Base-by-base conservation (phyloP, 208 protist genomes). In the Trichomonas vaginalis region DNA sequence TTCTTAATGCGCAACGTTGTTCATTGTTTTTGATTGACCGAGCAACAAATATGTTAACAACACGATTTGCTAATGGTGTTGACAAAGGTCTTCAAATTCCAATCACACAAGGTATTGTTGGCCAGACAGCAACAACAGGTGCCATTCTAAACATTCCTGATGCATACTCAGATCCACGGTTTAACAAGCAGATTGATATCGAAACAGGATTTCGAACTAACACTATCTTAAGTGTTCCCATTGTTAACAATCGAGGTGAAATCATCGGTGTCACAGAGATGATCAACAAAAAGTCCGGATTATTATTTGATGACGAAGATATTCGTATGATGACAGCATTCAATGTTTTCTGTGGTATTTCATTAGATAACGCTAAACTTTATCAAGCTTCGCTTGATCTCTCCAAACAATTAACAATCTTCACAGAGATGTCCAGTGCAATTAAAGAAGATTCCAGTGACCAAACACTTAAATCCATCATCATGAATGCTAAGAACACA, bases 91-190 rank as follows among this genome's bases (percentile, higher is more conserved):
- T 96, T 17, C 6, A 40, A 95, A 90, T 96, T 37, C 96, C 92
- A 40, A 96, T 96, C 2, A 40, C 15, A 15, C 27, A 10, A 39
- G 96, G 96, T 39, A 96, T 96, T n/a, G 96, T 95, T 35, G 96
- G 96, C 17, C 86, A 96, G 17, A 83, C 95, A 70, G 96, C 95
- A 48, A 96, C 96, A 42, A 96, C 96, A n/a, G 96, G 96, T 8
- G 47, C 97, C 48, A 95, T 95, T 35, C n/a, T 97, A 45, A 96
- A 96, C 82, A 97, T 97, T 56, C 23, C 56, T 35, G 97, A 97
- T 92, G 97, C 97, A 27, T 97, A 97, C 49, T 32, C 21, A 48
- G 97, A 97, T 96, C 35, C 46, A 48, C 47, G 97, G 35, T 97
- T 97, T 96, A 40, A 51, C 46, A 92, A 92, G 10, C 40, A 92